Evolutionary conservation across 2,329 filamentous ascomycete species (phyloP), one percentile per base, ranked within the genome.

Genomic region (Sarocladiaceae sp.): DNA sequence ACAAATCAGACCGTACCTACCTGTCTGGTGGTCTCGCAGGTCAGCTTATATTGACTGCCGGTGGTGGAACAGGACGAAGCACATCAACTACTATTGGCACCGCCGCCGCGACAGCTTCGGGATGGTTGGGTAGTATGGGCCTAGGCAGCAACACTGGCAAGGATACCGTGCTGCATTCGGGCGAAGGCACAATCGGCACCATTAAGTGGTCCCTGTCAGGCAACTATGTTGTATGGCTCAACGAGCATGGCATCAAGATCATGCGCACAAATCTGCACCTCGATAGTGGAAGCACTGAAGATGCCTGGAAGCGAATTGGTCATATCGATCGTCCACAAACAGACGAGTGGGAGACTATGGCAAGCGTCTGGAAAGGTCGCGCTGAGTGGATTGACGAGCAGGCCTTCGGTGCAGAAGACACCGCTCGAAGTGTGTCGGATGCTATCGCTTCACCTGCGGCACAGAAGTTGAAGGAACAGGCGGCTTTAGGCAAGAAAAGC

Each of bases 231-330:
- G 87, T 83, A 0, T 98, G 93, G 93, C 76, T 95, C 32, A 98
- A 97, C 57, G 93, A 98, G 63, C 85, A 94, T 56, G 93, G 93
- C 3, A 94, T 97, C 60, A 96, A 96, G 62, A 93, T 98, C 48
- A 97, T 97, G 90, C 80, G 93, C 29, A 88, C 88, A 4, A 88
- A 93, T 59, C 59, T 94, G 16, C 80, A 90, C 53, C 73, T 96
- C 4, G 88, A 94, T 5, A 81, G 72, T 50, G 74, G 75, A 11
- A 85, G 95, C 56, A 69, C 76, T 2, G 90, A 96, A 13, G 82
- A 85, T 51, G 88, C 90, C 2, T 98, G 94, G 94, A 95, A 93
- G 63, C 78, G 91, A 9, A 88, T 98, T 50, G 90, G 88, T 19
- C 91, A 97, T 59, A 83, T 95, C 48, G 89, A 95, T 58, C 80